Percentiles rank a stretch among this genome's conserved stretches.
phyloP scores from a whole-genome alignment of 1,284 basidiomycete species.

The Erythrobasidium hasegawianum region DNA sequence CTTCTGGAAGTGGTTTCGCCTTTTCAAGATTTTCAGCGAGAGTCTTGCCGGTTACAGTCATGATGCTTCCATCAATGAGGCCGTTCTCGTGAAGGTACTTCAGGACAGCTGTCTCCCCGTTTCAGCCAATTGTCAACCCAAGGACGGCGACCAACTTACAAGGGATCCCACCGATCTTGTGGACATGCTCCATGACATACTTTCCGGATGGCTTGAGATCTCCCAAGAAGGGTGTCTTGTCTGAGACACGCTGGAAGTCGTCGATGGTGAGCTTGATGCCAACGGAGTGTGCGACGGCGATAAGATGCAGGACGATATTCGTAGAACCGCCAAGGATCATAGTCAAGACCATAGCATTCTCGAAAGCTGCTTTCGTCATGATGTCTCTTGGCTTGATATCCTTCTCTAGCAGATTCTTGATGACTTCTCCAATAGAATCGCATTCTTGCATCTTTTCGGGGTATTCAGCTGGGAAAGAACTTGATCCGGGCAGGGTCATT shows the following conservation, averaged over 20 bases:
- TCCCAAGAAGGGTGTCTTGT: conserved; percentile 79
- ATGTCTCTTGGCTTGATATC: conserved; percentile 92
- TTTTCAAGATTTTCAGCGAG: conserved; percentile 83
- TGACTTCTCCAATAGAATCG: conserved; percentile 71
- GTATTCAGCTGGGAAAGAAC: conserved; percentile 75
- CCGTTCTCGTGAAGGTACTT: conserved; percentile 75
- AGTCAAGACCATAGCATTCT: conserved; percentile 91
- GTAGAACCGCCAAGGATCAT: conserved; percentile 94
- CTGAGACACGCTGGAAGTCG: conserved; percentile 80
- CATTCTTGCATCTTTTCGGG: conserved; percentile 83
- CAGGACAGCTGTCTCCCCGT: conserved; percentile 63
- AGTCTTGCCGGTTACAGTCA: conserved; percentile 83
- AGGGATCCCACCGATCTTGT: conserved; percentile 82
- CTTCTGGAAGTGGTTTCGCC: conserved; percentile 66
- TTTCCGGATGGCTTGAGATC: conserved; percentile 86
- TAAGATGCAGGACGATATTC: conserved; percentile 84
- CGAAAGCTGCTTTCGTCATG: conserved; percentile 91
- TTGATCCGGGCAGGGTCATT: conserved; percentile 83
- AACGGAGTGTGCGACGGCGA: conserved; percentile 83
- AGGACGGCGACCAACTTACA: conserved; percentile 55
- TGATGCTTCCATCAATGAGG: conserved; percentile 74
- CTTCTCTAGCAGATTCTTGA: conserved; percentile 74
- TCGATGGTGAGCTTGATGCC: conserved; percentile 76
- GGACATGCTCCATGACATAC: conserved; percentile 85
- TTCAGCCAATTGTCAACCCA: conserved; percentile 23